A percentile compares a stretch with the other conserved stretches of the same genome.
These are phyloP conservation scores for Aspergillus floridensis DNA, from an alignment of 2,329 filamentous ascomycete species.

Conservation along the genomic window DNA sequence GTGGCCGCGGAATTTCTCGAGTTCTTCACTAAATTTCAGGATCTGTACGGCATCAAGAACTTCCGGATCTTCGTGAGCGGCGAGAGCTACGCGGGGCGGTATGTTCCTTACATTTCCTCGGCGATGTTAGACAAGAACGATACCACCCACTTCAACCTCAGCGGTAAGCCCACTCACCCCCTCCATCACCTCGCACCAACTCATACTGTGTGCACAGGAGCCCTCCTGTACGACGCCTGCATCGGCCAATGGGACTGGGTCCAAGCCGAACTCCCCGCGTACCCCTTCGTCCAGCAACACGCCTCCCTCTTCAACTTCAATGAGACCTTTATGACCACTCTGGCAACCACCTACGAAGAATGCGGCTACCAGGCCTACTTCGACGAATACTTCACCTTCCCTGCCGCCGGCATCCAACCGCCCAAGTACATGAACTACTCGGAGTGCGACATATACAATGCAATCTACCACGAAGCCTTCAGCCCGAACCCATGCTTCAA, in stretches of 20 bases:
- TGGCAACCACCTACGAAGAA: conserved; percentile 40
- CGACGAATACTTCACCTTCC: conserved; percentile 56
- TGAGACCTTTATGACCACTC: conserved; percentile 38
- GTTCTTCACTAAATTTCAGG: conserved; percentile 76
- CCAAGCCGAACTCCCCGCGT: conserved; percentile 36
- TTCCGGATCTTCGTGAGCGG: conserved; percentile 73
- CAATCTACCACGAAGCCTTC: conserved; percentile 54
- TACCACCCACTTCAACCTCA: conserved; percentile 65
- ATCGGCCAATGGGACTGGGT: conserved; percentile 44
- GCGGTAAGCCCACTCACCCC: conserved; percentile 41
- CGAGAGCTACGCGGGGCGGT: conserved; percentile 68
- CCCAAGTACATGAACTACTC: conserved; percentile 53
- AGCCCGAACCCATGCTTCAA: conserved; percentile 75
- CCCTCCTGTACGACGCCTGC: conserved; percentile 70
- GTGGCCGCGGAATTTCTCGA: conserved; percentile 68
- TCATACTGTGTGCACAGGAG: conserved; percentile 17
- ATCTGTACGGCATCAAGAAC: conserved; percentile 65
- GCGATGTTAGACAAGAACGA: conserved; percentile 70
- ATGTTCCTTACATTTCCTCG: conserved; percentile 70
- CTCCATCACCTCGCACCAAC: background rate
- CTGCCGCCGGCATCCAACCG: conserved; percentile 49
- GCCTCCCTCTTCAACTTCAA: conserved; percentile 45
- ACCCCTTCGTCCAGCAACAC: conserved; percentile 44
- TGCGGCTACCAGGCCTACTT: conserved; percentile 50
- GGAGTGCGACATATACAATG: conserved; percentile 58